These are phyloP conservation scores for Venturia aucupariae DNA, from an alignment of 2,329 filamentous ascomycete genomes.

Conservation along the genomic window DNA sequence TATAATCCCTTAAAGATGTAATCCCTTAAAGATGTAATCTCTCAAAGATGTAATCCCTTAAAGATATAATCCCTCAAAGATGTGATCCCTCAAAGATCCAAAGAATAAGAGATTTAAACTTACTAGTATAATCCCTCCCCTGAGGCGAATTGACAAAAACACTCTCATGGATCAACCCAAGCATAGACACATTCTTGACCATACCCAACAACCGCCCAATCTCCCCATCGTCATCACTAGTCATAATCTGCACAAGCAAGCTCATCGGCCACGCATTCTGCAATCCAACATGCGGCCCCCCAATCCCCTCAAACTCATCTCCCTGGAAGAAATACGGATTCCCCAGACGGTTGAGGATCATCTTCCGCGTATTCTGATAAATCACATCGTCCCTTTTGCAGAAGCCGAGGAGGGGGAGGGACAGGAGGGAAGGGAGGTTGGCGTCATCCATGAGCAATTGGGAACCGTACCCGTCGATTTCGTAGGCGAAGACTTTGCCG, in stretches of 20 bases:
- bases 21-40: too few species aligned
- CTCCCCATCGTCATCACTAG: conserved; percentile 71
- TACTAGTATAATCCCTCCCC: conserved; percentile 60
- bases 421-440: conserved; percentile 73
- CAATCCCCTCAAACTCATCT: conserved; percentile 72
- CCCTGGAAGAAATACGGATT: conserved; percentile 89
- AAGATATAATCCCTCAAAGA: too few species aligned
- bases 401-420: conserved; percentile 72
- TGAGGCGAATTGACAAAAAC: conserved; percentile 62
- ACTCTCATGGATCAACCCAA: conserved; percentile 86
- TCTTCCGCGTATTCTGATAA: conserved; percentile 82
- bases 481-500: conserved; percentile 74
- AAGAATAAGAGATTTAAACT: background rate
- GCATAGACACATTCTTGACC: conserved; percentile 64
- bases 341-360: conserved; percentile 62
- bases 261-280: conserved; percentile 96
- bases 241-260: conserved; percentile 83
- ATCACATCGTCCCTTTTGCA: conserved; percentile 53
- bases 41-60: too few species aligned
- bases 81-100: too few species aligned
- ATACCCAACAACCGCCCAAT: conserved; percentile 63
- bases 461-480: conserved; percentile 80
- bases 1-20: too few species aligned
- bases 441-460: conserved; percentile 82
- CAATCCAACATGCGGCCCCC: conserved; percentile 75